Evolutionary conservation across 1,139 yeast genomes (phyloP).

Genomic region (Protomyces pachydermus): DNA sequence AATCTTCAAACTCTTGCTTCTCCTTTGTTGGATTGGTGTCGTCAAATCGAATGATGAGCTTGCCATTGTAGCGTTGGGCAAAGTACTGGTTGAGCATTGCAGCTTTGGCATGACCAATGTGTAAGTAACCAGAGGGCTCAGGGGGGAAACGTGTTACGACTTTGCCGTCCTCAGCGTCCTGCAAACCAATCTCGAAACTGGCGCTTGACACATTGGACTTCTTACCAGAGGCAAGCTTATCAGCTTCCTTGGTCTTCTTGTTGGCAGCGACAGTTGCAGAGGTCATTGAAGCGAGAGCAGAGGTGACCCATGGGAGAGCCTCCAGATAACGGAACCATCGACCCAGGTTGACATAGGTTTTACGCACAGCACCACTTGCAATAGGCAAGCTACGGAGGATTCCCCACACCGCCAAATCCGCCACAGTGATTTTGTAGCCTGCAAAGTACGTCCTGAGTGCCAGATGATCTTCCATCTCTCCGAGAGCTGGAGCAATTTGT

Average conservation of each 20-base stretch:
- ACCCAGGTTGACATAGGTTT: slow-evolving; percentile 75
- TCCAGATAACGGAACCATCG: slow-evolving; percentile 89
- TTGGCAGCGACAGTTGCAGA: slow-evolving; percentile 48
- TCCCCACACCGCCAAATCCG: slow-evolving; percentile 92
- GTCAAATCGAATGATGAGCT: slow-evolving; percentile 88
- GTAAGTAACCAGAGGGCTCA: slow-evolving; percentile 85
- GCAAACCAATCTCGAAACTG: slow-evolving; percentile 84
- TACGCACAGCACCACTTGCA: slow-evolving; percentile 84
- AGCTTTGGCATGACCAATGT: slow-evolving; percentile 97
- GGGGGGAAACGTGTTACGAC: slow-evolving; percentile 98
- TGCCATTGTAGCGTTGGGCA: slow-evolving; percentile 90
- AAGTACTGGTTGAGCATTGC: slow-evolving; percentile 92
- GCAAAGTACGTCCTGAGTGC: slow-evolving; percentile 76
- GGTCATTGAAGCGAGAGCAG: slow-evolving; percentile 70
- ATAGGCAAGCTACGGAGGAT: slow-evolving; percentile 86
- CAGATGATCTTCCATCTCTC: slow-evolving; percentile 72
- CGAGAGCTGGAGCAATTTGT: slow-evolving; percentile 70
- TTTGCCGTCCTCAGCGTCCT: slow-evolving; percentile 83
- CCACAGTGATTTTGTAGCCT: slow-evolving; percentile 62
- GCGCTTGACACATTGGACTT: slow-evolving; percentile 63
- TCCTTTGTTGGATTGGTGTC: slow-evolving; percentile 97
- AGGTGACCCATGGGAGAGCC: slow-evolving; percentile 60
- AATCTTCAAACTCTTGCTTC: slow-evolving; percentile 79
- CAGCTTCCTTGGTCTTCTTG: slow-evolving; percentile 43
- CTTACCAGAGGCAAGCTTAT: slow-evolving; percentile 52